Evolutionary conservation across 139 green algal species (phyloP).

Genomic region (Chlorella sp.): DNA sequence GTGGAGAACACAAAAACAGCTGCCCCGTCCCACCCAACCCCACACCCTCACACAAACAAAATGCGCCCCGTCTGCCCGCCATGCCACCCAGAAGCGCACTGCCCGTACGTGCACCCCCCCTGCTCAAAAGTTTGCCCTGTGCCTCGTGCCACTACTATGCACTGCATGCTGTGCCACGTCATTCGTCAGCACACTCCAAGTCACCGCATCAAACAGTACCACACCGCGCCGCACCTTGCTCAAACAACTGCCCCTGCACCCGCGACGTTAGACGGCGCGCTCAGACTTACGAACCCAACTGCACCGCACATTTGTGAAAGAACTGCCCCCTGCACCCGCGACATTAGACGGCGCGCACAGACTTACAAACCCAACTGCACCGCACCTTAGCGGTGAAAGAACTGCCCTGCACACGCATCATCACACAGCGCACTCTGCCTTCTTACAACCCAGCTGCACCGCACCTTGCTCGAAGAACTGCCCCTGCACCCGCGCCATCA

Average conservation of each 20-base stretch:
- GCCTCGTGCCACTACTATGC: neutral
- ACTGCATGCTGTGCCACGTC: neutral
- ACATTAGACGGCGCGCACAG: too few species aligned
- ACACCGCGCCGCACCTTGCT: neutral
- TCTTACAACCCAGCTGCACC: neutral
- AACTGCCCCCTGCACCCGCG: too few species aligned
- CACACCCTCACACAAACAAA: too few species aligned
- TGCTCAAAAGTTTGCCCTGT: neutral
- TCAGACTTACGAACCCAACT: too few species aligned
- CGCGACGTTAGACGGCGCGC: conserved; percentile 65
- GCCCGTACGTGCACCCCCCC: neutral
- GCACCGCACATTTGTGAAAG: too few species aligned
- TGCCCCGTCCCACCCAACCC: too few species aligned
- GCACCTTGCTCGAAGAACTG: conserved; percentile 51
- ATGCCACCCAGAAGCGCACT: neutral
- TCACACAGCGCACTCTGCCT: too few species aligned
- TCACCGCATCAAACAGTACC: neutral
- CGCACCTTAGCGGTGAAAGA: too few species aligned
- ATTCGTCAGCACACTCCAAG: neutral
- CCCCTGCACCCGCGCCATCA: conserved; percentile 67
- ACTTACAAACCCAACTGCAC: too few species aligned
- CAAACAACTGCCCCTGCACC: conserved; percentile 67
- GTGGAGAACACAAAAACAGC: too few species aligned
- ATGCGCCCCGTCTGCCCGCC: neutral
- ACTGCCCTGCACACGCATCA: too few species aligned